Evolutionary conservation across 208 protist genomes (phyloP).

Genomic region (Crithidia bombi): DNA sequence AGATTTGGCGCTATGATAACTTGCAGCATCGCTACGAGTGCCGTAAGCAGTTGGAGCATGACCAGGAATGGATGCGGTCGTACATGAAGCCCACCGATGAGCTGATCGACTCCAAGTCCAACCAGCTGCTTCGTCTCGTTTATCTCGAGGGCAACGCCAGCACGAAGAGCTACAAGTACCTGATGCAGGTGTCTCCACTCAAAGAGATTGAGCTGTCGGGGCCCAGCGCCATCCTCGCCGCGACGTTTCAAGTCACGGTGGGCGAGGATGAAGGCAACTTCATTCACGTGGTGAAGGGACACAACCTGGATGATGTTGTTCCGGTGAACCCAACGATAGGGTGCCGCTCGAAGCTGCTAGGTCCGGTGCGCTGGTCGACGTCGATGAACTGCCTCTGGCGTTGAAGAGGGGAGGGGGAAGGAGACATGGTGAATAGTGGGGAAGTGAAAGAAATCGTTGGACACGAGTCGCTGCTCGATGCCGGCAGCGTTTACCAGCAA

Average conservation of each 20-base stretch:
- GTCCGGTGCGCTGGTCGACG: constrained; percentile 68
- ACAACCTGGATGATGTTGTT: constrained; percentile 70
- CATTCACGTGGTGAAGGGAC: constrained; percentile 75
- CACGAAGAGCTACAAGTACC: constrained; percentile 78
- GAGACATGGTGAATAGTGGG: no score
- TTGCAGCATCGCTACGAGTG: constrained; percentile 74
- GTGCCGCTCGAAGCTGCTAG: constrained; percentile 68
- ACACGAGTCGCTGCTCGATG: no score
- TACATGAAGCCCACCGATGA: constrained; percentile 41
- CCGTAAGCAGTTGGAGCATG: constrained; percentile 46
- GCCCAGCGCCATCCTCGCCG: constrained; percentile 65
- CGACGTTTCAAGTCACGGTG: constrained; percentile 63
- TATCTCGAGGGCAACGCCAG: constrained; percentile 69
- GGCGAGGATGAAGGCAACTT: constrained; percentile 74
- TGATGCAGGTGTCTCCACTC: constrained; percentile 64
- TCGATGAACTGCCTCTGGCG: constrained; percentile 62
- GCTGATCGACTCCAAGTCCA: constrained; percentile 51
- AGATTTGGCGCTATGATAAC: constrained; percentile 82
- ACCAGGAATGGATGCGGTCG: constrained; percentile 66
- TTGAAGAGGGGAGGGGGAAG: no score
- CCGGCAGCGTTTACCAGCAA: constrained; percentile 8
- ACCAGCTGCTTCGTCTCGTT: constrained; percentile 61
- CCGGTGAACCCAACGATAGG: constrained; percentile 38
- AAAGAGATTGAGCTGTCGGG: constrained; percentile 60
- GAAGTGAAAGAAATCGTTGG: no score